Percentiles rank a stretch among this genome's conserved stretches.
Conservation (phyloP, 129 eudicot genomes). For the Calendula officinalis region DNA sequence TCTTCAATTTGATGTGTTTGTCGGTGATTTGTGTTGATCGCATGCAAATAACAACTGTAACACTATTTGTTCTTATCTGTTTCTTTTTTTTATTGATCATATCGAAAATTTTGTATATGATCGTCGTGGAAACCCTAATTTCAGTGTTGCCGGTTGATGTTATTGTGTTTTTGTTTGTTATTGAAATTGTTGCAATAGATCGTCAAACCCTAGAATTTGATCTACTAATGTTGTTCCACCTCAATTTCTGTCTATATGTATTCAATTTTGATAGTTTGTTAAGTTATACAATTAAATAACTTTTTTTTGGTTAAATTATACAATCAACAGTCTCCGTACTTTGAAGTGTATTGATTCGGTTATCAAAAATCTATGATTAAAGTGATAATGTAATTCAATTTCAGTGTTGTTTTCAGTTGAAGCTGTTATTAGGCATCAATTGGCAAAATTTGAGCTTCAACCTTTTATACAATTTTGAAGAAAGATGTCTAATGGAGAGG, state of each 20-base stretch:
- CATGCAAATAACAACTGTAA: slow-evolving; percentile 29
- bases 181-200: slow-evolving; percentile 15
- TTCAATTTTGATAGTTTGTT: no score
- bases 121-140: slow-evolving; percentile 8
- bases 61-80: slow-evolving; percentile 21
- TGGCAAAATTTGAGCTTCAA: background rate
- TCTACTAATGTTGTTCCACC: background rate
- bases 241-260: background rate
- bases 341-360: background rate
- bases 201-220: slow-evolving; percentile 33
- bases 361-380: background rate
- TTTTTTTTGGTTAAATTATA: background rate
- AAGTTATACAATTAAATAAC: no score
- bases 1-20: background rate
- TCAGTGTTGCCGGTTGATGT: background rate
- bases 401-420: slow-evolving; percentile 15
- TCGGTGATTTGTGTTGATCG: slow-evolving; percentile 29
- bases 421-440: slow-evolving; percentile 17
- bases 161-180: slow-evolving; percentile 18
- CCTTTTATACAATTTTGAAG: no score
- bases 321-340: background rate
- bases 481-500: slow-evolving; percentile 74
- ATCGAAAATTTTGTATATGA: slow-evolving; percentile 5
- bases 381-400: background rate
- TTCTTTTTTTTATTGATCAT: background rate